phyloP scores from a whole-genome alignment of 805 yeast species.

The Spathaspora hagerdaliae region DNA sequence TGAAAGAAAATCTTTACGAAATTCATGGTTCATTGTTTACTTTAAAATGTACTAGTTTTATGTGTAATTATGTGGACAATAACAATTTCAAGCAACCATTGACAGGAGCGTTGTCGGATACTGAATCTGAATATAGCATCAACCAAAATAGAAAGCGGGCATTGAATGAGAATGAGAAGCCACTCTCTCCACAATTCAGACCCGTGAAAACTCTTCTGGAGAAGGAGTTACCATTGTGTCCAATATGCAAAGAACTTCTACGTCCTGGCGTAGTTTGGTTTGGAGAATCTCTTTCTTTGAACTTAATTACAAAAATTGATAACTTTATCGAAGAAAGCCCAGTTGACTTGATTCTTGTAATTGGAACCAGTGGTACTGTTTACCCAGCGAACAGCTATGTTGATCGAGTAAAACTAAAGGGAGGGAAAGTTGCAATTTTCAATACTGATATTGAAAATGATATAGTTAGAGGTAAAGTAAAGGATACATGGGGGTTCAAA shows the following conservation, averaged over 20 bases:
- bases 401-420: conserved; percentile 64
- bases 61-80: conserved; percentile 59
- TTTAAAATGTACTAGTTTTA: conserved; percentile 70
- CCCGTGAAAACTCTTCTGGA: conserved; percentile 48
- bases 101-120: conserved; percentile 45
- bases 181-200: conserved; percentile 39
- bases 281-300: conserved; percentile 80
- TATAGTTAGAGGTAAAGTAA: conserved; percentile 37
- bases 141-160: conserved; percentile 10
- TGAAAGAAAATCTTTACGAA: conserved; percentile 50
- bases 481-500: conserved; percentile 60
- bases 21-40: conserved; percentile 78
- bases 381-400: conserved; percentile 95
- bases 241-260: conserved; percentile 60
- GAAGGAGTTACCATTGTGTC: conserved; percentile 68
- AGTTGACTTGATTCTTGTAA: conserved; percentile 73
- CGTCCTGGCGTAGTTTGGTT: conserved; percentile 95
- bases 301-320: conserved; percentile 63
- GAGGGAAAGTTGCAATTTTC: conserved; percentile 82
- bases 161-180: conserved; percentile 8
- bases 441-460: conserved; percentile 61
- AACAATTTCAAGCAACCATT: conserved; percentile 55
- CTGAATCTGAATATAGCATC: conserved; percentile 30
- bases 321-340: conserved; percentile 50
- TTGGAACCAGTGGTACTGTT: conserved; percentile 81